phyloP scores from a whole-genome alignment of 352 stramenopile species.

The Pythium rishiriense region DNA sequence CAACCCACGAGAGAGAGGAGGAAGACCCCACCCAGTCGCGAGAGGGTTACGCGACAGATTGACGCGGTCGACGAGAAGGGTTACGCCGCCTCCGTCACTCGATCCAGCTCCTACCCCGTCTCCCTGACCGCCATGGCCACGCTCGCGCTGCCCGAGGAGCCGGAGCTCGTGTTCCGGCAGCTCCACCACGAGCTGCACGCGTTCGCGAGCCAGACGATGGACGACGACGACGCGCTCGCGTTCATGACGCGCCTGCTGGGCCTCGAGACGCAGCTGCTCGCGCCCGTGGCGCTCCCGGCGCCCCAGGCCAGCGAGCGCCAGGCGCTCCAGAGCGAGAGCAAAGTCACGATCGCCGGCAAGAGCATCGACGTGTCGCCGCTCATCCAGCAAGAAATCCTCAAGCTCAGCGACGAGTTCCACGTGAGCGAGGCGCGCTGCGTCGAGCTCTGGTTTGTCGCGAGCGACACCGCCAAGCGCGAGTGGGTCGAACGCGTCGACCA shows the following conservation, averaged over 20 bases:
- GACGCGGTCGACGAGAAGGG: no score
- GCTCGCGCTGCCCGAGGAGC: constrained; percentile 47
- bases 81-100: background rate
- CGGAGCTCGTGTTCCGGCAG: constrained; percentile 66
- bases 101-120: background rate
- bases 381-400: constrained; percentile 83
- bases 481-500: constrained; percentile 76
- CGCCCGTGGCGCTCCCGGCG: constrained; percentile 40
- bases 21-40: background rate
- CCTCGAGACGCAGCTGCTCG: constrained; percentile 41
- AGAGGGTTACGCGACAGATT: background rate
- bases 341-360: constrained; percentile 58
- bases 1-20: background rate
- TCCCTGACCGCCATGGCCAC: constrained; percentile 12
- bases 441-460: constrained; percentile 79
- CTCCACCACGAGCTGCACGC: constrained; percentile 71
- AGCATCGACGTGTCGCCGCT: constrained; percentile 69
- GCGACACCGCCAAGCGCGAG: constrained; percentile 61
- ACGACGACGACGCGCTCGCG: constrained; percentile 55
- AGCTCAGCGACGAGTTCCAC: constrained; percentile 79
- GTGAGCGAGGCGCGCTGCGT: constrained; percentile 65
- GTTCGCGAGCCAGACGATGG: constrained; percentile 66
- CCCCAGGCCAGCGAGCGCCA: constrained; percentile 48
- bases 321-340: constrained; percentile 59
- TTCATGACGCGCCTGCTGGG: constrained; percentile 59